Base-by-base conservation (phyloP, 441 rosid genomes). In the Codiaeum variegatum region DNA sequence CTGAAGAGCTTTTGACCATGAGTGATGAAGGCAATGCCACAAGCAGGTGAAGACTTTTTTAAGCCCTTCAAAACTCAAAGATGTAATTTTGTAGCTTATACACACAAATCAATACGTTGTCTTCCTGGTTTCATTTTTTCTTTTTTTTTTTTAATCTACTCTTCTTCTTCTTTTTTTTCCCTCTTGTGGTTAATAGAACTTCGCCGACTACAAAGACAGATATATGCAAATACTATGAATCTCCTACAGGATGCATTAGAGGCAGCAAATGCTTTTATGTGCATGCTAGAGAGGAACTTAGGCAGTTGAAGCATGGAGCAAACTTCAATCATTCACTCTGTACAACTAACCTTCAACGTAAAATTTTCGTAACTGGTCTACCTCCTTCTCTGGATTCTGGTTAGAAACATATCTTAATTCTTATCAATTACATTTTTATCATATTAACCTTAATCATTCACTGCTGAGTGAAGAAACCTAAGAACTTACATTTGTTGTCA, bases 281-380 rank as follows among this genome's bases (percentile, higher is more conserved):
- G 16, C 89, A 87, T 72, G 81, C 81, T 70, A 75, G 80, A 62
- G 85, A 77, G 79, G 85, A 83, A 58, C 83, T 67, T 61, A 74
- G 51, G 80, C 79, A 67, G 75, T 40, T 38, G 36, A 85, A 77
- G 59, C 77, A 58, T 36, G 78, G 74, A 80, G 67, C 38, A 67
- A 73, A 67, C 44, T 12, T 42, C 6, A 63, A 70, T 72, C 83
- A 74, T 68, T 79, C 75, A 62, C 47, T 70, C 38, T n/a, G 46
- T 21, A 42, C 68, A 60, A 40, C 46, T 69, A 74, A 69, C 51
- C 73, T 68, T 47, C 83, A 75, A 56, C 72, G 86, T 56, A 87
- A 76, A 75, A 69, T 89, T 68, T 89, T 89, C 75, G 86, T 89
- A 0, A 88, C 88, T 7, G 91, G 93, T 68, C 82, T 89, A 61